A percentile compares a stretch with the other conserved stretches of the same genome.
Evolutionary conservation across 805 yeast species (phyloP).

Genomic region (Metschnikowia aberdeeniae): DNA sequence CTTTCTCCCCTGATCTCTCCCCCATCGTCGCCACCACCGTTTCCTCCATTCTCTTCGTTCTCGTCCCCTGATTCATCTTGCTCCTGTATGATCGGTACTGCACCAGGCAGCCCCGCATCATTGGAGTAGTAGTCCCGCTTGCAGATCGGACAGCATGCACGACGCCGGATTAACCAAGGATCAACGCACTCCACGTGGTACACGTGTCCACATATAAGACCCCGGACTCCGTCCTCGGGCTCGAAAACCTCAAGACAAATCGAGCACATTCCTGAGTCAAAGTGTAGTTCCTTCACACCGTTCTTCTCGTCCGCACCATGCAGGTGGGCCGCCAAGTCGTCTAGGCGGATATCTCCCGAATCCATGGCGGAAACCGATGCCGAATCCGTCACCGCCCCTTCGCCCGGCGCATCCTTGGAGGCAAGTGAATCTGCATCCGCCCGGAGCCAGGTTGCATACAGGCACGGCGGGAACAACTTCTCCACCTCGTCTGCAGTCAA

Average conservation of each 20-base stretch:
- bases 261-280: conserved; percentile 69
- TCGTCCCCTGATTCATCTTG: not conserved
- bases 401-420: not conserved
- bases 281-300: conserved; percentile 38
- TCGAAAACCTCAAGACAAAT: conserved; percentile 69
- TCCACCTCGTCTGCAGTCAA: conserved; percentile 57
- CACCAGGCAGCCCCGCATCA: conserved; percentile 1
- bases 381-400: too few relatives aligned
- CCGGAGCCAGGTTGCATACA: conserved; percentile 56
- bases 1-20: too few relatives aligned
- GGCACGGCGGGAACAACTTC: conserved; percentile 52
- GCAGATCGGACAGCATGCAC: conserved; percentile 83
- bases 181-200: conserved; percentile 77
- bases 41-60: not conserved
- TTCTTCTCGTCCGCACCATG: not conserved
- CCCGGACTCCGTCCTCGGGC: conserved; percentile 62
- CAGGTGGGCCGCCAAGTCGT: not conserved
- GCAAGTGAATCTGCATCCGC: conserved; percentile 30
- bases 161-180: conserved; percentile 72
- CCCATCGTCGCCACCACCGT: too few relatives aligned
- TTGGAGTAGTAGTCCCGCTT: conserved; percentile 53
- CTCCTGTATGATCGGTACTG: not conserved
- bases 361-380: too few relatives aligned
- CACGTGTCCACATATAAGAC: conserved; percentile 77
- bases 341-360: too few relatives aligned